Base-by-base conservation (phyloP, 768 basidiomycete genomes). In the Postia placenta region DNA sequence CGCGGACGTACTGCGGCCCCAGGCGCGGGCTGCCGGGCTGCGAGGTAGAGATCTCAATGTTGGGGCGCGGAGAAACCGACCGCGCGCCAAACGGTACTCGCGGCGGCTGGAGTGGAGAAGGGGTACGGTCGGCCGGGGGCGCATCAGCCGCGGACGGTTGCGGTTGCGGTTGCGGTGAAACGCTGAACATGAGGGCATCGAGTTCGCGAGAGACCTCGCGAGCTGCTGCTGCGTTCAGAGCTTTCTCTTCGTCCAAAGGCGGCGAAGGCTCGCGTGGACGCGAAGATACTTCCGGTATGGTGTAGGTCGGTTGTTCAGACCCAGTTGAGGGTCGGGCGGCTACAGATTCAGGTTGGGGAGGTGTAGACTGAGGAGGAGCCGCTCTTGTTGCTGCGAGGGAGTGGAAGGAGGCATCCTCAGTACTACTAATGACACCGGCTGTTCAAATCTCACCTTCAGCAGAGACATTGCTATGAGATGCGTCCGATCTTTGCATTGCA, bases 201-300 rank as follows among this genome's bases (percentile, higher is more conserved):
- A 87, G 56, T 58, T 86, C 87, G 11, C 78, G 74, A 11, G 75
- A 75, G 1, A 89, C 73, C 60, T 85, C 85, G 15, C 79, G 74
- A 4, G 84, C 84, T 23, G 81, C 85, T 15, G 85, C 86, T 1
- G 77, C 79, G 55, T 83, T 79, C 24, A 78, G 71, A 11, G 74
- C 59, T 0, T 36, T 50, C 17, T 57, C 57, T n/a, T n/a, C n/a
- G 17, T 54, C 51, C 14, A 15, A 25, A 24, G 37, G 51, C 19
- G 43, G 56, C 22, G 44, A 12, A 4, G 44, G 44, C 33, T 11
- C 27, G 15, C 17, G 44, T 7, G 52, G 55, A 15, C 46, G 53
- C 17, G 37, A 45, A 6, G 56, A 45, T 26, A 28, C n/a, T 11
- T 43, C 5, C 39, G 45, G 19, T 36, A n/a, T 24, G 45, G 23